Conservation (phyloP, 1,284 basidiomycete genomes). For the Sanghuangporus weigelae region DNA sequence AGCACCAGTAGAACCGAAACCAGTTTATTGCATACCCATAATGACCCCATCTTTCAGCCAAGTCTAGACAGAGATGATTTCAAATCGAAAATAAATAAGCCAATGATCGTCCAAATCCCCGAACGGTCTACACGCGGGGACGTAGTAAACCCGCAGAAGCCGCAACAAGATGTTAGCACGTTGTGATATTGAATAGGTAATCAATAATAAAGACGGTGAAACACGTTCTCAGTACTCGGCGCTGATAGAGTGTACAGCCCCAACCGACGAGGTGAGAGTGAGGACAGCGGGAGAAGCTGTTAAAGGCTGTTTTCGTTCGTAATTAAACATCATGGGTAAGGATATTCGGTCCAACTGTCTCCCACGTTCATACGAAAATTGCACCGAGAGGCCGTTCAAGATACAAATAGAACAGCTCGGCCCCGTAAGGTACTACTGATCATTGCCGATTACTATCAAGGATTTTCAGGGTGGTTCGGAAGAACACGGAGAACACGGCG, state of each 20-base stretch:
- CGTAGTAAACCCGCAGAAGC: not conserved
- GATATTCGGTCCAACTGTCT: not conserved
- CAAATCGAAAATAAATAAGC: not conserved
- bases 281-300: not conserved
- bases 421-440: no score
- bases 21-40: not conserved
- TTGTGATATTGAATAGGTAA: not conserved
- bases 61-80: not conserved
- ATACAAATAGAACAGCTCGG: no score
- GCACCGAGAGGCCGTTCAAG: no score
- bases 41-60: not conserved
- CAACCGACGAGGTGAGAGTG: not conserved
- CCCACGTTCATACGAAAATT: no score
- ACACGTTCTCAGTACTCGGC: not conserved
- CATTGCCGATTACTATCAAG: no score
- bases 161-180: not conserved
- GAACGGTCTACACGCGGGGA: not conserved
- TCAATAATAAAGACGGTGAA: not conserved
- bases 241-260: not conserved
- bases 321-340: not conserved
- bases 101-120: not conserved
- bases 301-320: not conserved
- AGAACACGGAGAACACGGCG: no score
- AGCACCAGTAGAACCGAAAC: not conserved
- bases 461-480: no score